Base-by-base conservation (phyloP, 148 eudicot species). In the Salicornia ramosissima region DNA sequence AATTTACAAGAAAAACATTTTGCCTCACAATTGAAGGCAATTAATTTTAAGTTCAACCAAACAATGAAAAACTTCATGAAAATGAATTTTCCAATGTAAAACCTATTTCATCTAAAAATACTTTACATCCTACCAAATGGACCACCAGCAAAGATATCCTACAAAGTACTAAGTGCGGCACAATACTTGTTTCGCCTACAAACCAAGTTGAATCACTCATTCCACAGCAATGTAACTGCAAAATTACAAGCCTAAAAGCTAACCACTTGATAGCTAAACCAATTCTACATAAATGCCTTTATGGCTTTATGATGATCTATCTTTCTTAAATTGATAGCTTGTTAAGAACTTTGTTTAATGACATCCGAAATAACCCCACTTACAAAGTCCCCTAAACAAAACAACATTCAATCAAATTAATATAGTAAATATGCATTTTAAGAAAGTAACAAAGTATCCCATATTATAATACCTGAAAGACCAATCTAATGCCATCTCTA, bases 401-500 rank as follows among this genome's bases (percentile, higher is more conserved):
- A 40, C 15, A 62, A 15, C 66, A 62, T 36, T 36, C 43, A n/a
- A 31, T 33, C 46, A 61, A 8, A 61, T 34, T 55, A 36, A 36
- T 15, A 18, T 14, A 18, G 4, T 19, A 5, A 65, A 65, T 33
- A 47, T 33, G 2, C 36, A 70, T 29, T 18, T 1, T 28, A 51
- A 24, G 5, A 29, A 63, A 52, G 13, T 12, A 64, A 45, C 16
- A 14, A 63, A 33, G 33, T 11, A 6, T 13, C 42, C 6, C 31
- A 55, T 43, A 45, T 16, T 7, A 30, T 54, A 54, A 61, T 86
- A 91, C 99, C 97, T 94, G 93, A 83, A 88, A 94, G 58, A 90
- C 83, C 78, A 94, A 74, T 39, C 99, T 84, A 71, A 94, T 94
- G 24, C 99, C 99, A 58, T 94, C 99, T 59, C 97, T 80, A 2